phyloP scores from a whole-genome alignment of 345 rosid genomes.

The Salix koriyanagi region DNA sequence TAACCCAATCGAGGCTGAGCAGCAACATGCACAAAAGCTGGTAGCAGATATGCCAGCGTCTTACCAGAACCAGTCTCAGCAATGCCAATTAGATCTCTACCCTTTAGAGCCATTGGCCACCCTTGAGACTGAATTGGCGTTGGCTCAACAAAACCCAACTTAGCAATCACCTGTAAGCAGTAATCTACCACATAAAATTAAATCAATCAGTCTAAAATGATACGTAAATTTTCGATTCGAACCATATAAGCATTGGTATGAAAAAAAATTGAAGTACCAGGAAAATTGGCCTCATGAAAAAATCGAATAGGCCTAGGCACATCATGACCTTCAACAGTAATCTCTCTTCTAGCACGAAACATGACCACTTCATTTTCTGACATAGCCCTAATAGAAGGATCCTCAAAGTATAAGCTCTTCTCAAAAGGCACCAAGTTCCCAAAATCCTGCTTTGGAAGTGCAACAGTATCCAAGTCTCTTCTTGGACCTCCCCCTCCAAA shows the following conservation, averaged over 20 bases:
- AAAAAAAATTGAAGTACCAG: constrained; percentile 40
- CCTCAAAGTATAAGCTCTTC: constrained; percentile 77
- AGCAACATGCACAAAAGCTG: constrained; percentile 83
- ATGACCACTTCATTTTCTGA: constrained; percentile 54
- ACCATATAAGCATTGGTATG: not conserved
- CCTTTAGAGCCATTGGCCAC: constrained; percentile 98
- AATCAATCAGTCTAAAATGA: not conserved
- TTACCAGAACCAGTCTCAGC: constrained; percentile 99
- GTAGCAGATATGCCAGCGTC: constrained; percentile 89
- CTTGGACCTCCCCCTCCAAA: constrained; percentile 45
- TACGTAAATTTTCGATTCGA: not conserved
- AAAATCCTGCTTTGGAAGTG: constrained; percentile 72
- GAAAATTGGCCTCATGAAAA: constrained; percentile 84
- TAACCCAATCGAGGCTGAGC: constrained; percentile 92
- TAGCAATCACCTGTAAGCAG: constrained; percentile 77
- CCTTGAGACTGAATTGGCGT: constrained; percentile 94
- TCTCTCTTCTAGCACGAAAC: constrained; percentile 62
- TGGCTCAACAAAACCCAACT: constrained; percentile 87
- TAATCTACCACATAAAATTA: constrained; percentile 42
- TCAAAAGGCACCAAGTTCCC: constrained; percentile 74
- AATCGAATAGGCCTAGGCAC: constrained; percentile 70
- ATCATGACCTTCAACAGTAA: constrained; percentile 75
- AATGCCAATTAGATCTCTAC: constrained; percentile 87
- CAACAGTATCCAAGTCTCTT: constrained; percentile 57
- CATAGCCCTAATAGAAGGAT: constrained; percentile 61